Evolutionary conservation across 371 early-diverging fungal genomes (phyloP).

Genomic region (Rhizopus microsporus): DNA sequence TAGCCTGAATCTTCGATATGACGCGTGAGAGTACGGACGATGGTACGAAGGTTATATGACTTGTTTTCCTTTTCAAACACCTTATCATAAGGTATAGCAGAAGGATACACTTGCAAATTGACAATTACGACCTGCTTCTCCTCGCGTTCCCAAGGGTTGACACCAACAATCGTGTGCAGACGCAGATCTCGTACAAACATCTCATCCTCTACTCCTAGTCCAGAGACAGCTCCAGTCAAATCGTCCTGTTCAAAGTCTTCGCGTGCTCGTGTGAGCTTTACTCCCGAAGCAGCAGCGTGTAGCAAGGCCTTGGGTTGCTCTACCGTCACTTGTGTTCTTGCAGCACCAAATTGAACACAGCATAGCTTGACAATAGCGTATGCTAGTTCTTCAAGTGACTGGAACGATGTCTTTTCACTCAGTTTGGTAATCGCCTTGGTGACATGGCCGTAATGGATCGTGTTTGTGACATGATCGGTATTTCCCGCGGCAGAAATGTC

Average conservation of each 20-base stretch:
- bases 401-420: conserved; percentile 70
- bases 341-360: conserved; percentile 59
- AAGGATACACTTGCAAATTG: conserved; percentile 76
- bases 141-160: conserved; percentile 95
- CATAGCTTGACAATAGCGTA: conserved; percentile 65
- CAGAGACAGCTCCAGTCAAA: conserved; percentile 47
- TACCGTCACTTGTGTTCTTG: conserved; percentile 70
- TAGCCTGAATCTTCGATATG: conserved; percentile 74
- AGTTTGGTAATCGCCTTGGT: conserved; percentile 77
- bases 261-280: conserved; percentile 78
- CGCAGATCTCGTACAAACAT: conserved; percentile 83
- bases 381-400: conserved; percentile 75
- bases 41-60: conserved; percentile 81
- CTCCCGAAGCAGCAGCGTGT: conserved; percentile 87
- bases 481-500: conserved; percentile 78
- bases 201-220: conserved; percentile 43
- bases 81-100: conserved; percentile 34
- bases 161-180: conserved; percentile 88
- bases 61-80: conserved; percentile 55
- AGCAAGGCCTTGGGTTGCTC: conserved; percentile 92
- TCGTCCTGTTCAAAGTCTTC: conserved; percentile 39
- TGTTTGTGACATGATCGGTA: conserved; percentile 72
- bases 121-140: conserved; percentile 90
- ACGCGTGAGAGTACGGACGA: conserved; percentile 75
- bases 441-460: conserved; percentile 85